Evolutionary conservation across 2,329 filamentous ascomycete genomes (phyloP).

Genomic region (Diplocarpon rosae): DNA sequence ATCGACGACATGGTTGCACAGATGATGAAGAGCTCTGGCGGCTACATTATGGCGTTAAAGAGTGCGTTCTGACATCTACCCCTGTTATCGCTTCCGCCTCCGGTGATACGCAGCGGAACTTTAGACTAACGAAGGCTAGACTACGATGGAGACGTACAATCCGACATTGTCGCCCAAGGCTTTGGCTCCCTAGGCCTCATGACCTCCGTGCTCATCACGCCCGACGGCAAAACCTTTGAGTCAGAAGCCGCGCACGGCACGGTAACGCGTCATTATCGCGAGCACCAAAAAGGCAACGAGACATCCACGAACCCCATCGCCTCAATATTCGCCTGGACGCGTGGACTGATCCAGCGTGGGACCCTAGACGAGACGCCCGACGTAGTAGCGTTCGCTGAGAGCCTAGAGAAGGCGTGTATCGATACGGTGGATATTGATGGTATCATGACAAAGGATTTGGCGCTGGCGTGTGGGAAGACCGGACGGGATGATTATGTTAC

Average conservation of each 20-base stretch:
- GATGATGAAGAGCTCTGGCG: conserved; percentile 98
- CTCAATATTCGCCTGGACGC: conserved; percentile 98
- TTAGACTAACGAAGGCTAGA: conserved; percentile 41
- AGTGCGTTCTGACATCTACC: conserved; percentile 45
- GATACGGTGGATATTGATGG: conserved; percentile 89
- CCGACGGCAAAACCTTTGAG: conserved; percentile 93
- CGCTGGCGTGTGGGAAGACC: conserved; percentile 86
- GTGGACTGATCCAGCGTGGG: conserved; percentile 85
- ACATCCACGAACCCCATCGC: conserved; percentile 98
- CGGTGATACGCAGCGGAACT: neutral
- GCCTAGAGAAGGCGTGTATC: conserved; percentile 83
- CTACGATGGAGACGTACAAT: conserved; percentile 98
- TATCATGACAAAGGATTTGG: conserved; percentile 99
- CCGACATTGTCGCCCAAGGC: conserved; percentile 94
- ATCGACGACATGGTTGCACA: conserved; percentile 99
- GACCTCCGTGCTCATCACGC: conserved; percentile 95
- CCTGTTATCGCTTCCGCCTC: neutral
- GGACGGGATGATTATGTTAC: conserved; percentile 79
- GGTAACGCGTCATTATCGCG: conserved; percentile 95
- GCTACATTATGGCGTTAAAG: conserved; percentile 96
- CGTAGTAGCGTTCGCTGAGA: conserved; percentile 81
- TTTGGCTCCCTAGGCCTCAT: conserved; percentile 97
- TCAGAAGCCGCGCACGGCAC: conserved; percentile 97
- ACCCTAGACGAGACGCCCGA: conserved; percentile 90
- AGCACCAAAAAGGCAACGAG: conserved; percentile 95